phyloP scores from a whole-genome alignment of 768 basidiomycete species.

The Calocera cornea region DNA sequence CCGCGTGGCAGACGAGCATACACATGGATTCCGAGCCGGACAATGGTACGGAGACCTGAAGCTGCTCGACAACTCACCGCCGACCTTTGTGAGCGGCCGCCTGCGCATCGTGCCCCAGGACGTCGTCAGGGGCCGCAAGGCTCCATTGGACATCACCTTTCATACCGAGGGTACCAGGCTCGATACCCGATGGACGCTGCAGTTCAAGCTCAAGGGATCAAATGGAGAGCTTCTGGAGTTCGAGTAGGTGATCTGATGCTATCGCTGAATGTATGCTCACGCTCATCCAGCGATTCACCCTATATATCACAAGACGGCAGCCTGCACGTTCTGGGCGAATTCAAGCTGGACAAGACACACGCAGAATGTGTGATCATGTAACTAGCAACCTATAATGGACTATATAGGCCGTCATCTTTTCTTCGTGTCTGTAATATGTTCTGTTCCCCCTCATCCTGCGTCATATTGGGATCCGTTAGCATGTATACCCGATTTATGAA shows the following conservation, averaged over 20 bases:
- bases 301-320: not conserved
- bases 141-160: not conserved
- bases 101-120: not conserved
- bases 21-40: not conserved
- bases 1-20: not conserved
- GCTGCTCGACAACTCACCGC: not conserved
- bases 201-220: not conserved
- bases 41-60: not conserved
- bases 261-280: not conserved
- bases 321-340: not conserved
- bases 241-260: not conserved
- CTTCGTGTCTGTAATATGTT: not conserved
- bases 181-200: not conserved
- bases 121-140: not conserved
- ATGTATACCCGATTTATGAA: too few species aligned
- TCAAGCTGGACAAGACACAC: slow-evolving; percentile 3
- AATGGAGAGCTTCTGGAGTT: not conserved
- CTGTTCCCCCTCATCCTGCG: too few species aligned
- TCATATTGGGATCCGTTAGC: too few species aligned
- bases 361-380: not conserved
- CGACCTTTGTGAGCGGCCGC: not conserved
- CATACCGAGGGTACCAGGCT: not conserved
- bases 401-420: not conserved
- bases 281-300: not conserved
- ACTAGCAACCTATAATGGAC: too few species aligned